These are phyloP conservation scores for Baeospora myosura DNA, from an alignment of 1,284 basidiomycete genomes.

Conservation along the genomic window DNA sequence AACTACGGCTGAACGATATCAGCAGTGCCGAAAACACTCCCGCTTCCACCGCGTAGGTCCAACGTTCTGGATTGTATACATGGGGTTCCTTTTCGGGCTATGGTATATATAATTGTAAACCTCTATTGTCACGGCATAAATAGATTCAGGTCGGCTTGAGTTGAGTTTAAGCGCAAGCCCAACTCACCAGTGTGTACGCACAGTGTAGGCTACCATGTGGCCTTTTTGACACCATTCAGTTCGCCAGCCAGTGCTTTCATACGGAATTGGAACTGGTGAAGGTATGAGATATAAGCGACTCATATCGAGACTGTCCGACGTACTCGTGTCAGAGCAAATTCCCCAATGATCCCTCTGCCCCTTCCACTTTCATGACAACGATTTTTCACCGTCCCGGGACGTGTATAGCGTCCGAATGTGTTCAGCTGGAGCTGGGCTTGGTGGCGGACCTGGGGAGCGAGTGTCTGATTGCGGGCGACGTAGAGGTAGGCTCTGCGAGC, in stretches of 20 bases:
- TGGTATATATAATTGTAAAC: no score
- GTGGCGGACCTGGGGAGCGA: constrained; percentile 83
- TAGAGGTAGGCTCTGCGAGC: constrained; percentile 82
- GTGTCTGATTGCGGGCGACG: constrained; percentile 81
- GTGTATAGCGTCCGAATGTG: constrained; percentile 75
- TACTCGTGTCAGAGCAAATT: constrained; percentile 86
- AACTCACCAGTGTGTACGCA: no score
- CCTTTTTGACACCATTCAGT: constrained; percentile 82
- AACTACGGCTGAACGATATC: constrained; percentile 52
- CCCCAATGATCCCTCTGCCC: constrained; percentile 80
- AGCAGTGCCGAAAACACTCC: constrained; percentile 36
- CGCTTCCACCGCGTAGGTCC: constrained; percentile 13
- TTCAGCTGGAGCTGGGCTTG: constrained; percentile 95
- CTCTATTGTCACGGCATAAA: no score
- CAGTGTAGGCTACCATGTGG: constrained; percentile 90
- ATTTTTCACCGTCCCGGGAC: constrained; percentile 82
- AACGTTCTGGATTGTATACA: no score
- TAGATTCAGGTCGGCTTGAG: no score
- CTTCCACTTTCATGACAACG: constrained; percentile 80
- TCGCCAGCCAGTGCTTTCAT: constrained; percentile 73
- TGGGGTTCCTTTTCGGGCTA: no score
- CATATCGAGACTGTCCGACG: constrained; percentile 21
- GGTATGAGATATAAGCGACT: constrained; percentile 4
- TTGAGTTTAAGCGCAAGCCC: not conserved
- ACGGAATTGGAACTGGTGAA: constrained; percentile 78